Evolutionary conservation across 495 filamentous ascomycete genomes (phyloP), one percentile per base, ranked within the genome.

Genomic region (Penicillium nucicola): DNA sequence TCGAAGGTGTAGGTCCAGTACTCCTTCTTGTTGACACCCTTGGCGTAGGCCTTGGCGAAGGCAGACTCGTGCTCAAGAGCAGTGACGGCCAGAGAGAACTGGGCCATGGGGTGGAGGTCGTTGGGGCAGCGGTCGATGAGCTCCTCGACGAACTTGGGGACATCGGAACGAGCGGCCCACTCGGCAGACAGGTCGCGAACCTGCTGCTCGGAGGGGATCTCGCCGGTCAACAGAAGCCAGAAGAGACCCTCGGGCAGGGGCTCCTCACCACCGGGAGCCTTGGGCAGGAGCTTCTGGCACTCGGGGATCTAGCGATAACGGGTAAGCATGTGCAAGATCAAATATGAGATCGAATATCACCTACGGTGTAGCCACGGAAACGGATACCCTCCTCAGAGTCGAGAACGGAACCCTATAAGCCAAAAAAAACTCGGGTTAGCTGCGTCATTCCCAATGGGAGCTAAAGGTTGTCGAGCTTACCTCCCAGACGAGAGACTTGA

Each of bases 1-100:
- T 98, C 93, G 65, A 95, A 98, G 59, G 93, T 96, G 81, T 97
- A 90, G 74, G 83, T 84, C 93, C 93, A 98, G 88, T 98, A 98
- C 57, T 97, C 89, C 72, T 87, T 88, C 86, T 98, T 98, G 82
- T 90, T 92, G 65, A 98, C 87, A 67, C 93, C 93, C 82, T 93
- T 96, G 60, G 91, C 92, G 64, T 98, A 98, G 61, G 92, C 92
- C 79, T 95, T 96, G 63, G 95, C 84, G 74, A 98, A 98, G 45
- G 89, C 82, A 42, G 93, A 97, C 75, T 95, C 93, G 70, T 95
- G 90, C 84, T 98, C 95, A 58, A 98, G 89, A 67, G 93, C 93
- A 59, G 87, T 96, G 60, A 98, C 91, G 59, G 95, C 93, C 61
- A 97, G 75, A 32, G 95, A 97, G 83, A 98, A 95, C 81, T 98